Evolutionary conservation across 176 grass and related monocot genomes (phyloP), one percentile per base, ranked within the genome.

Genomic region (Aegilops bicornis): DNA sequence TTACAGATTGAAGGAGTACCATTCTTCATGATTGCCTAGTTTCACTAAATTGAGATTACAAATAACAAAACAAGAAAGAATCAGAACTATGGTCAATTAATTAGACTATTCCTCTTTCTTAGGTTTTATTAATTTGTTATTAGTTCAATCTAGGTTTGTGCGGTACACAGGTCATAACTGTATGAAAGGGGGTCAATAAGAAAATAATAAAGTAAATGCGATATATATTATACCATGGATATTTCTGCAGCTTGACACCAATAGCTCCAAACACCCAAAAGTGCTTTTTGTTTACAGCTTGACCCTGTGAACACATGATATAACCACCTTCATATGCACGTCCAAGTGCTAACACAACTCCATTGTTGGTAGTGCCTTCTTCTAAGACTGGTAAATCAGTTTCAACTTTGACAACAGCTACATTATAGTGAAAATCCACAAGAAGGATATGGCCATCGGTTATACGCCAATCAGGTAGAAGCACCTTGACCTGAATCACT

Each of bases 341-440:
- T 27, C 70, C 70, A 73, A 73, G n/a, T 45, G 70, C 70, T 73
- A 73, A n/a, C 7, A 73, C 70, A 45, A 6, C 2, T 25, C 70
- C 70, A 73, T 43, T 73, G 39, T 27, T 40, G 70, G 70, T 73
- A 45, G 10, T 45, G 37, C 40, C n/a, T 73, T 73, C 39, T 45
- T 73, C 70, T 25, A 73, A 40, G 70, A 25, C 12, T 3, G 39
- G 11, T 45, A 73, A 45, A 45, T 73, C 6, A 45, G 70, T 12
- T 25, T 12, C n/a, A 45, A 73, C 70, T 73, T 73, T 45, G n/a
- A 73, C 70, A 73, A 16, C 39, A 45, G 39, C 70, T 45, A 73
- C 70, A 73, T 73, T 73, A 45, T 73, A 45, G 39, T 73, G 70
- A 73, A 73, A 73, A 73, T 73, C n/a, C 70, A 73, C 70, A 25